phyloP scores from a whole-genome alignment of 2,329 filamentous ascomycete species.

The Fusarium nematophilum region DNA sequence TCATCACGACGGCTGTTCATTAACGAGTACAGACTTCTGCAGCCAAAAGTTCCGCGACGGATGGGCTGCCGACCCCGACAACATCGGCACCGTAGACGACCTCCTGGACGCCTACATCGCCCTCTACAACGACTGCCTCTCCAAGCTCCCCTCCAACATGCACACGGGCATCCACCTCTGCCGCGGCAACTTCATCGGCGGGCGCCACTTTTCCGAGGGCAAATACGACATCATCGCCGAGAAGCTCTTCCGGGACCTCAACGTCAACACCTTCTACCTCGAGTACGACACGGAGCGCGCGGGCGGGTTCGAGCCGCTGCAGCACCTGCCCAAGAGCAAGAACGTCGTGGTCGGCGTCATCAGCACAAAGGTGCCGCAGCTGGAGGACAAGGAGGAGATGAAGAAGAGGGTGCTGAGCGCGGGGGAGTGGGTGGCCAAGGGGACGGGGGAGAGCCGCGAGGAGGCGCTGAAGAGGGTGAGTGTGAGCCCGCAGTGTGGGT shows the following conservation, averaged over 20 bases:
- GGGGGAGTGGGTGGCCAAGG: conserved; percentile 76
- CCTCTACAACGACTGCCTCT: conserved; percentile 79
- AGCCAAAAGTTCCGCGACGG: conserved; percentile 77
- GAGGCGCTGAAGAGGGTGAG: conserved; percentile 76
- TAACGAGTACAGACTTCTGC: conserved; percentile 71
- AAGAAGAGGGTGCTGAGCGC: conserved; percentile 69
- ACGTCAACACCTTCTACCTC: conserved; percentile 75
- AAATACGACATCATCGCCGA: conserved; percentile 75
- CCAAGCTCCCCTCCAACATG: conserved; percentile 73
- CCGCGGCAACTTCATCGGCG: conserved; percentile 74
- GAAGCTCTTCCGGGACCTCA: conserved; percentile 72
- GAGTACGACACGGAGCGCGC: conserved; percentile 75
- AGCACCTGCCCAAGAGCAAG: conserved; percentile 69
- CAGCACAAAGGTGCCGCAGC: conserved; percentile 69
- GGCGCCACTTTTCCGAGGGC: conserved; percentile 74
- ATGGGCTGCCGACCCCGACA: conserved; percentile 75
- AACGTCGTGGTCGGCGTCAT: conserved; percentile 73
- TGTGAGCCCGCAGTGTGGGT: conserved; percentile 78
- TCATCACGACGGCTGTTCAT: fast-evolving
- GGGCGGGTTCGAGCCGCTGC: conserved; percentile 74
- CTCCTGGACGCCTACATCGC: conserved; percentile 81
- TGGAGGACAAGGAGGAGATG: conserved; percentile 73
- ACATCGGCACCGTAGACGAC: conserved; percentile 74
- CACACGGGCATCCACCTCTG: conserved; percentile 83
- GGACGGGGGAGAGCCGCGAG: conserved; percentile 70